These are phyloP conservation scores for Pseudisothecium myosuroides DNA, from an alignment of 225 moss, liverwort and hornwort genomes.

Conservation along the genomic window DNA sequence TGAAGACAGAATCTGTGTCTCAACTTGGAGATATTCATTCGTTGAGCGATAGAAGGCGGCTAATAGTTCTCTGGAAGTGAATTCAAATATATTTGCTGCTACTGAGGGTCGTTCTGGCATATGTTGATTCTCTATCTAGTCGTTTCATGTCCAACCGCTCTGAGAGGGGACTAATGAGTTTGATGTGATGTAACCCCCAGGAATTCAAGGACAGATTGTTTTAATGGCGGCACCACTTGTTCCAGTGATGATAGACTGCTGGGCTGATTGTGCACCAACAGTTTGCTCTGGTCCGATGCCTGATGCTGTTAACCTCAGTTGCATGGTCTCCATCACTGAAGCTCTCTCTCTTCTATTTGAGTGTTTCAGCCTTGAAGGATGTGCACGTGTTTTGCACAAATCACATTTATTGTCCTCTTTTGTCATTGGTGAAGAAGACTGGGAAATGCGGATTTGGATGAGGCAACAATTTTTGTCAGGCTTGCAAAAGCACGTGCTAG, in stretches of 20 bases:
- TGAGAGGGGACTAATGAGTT: neutral
- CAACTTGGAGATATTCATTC: neutral
- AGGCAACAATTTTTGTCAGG: slow-evolving; percentile 52
- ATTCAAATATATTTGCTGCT: neutral
- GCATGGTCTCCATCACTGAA: slow-evolving; percentile 65
- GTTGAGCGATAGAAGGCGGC: neutral
- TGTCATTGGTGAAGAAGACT: slow-evolving; percentile 41
- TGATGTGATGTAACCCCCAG: slow-evolving; percentile 29
- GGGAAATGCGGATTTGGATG: slow-evolving; percentile 66
- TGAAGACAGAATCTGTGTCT: neutral
- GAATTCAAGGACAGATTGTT: slow-evolving; percentile 27
- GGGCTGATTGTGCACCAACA: slow-evolving; percentile 84
- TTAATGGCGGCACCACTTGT: slow-evolving; percentile 48
- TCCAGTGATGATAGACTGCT: slow-evolving; percentile 81
- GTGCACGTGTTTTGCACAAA: slow-evolving; percentile 13
- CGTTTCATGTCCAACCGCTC: neutral
- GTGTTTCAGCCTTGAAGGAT: slow-evolving; percentile 36
- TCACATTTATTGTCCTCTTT: slow-evolving; percentile 5
- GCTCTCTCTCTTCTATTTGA: slow-evolving; percentile 74
- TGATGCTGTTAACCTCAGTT: slow-evolving; percentile 66
- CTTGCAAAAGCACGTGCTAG: slow-evolving; percentile 46
- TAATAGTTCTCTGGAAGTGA: neutral
- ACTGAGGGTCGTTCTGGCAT: neutral
- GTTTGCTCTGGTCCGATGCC: slow-evolving; percentile 75
- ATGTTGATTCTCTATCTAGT: neutral